Evolutionary conservation across 139 green algal genomes (phyloP).

Genomic region (Deuterostichococcus epilithicus): DNA sequence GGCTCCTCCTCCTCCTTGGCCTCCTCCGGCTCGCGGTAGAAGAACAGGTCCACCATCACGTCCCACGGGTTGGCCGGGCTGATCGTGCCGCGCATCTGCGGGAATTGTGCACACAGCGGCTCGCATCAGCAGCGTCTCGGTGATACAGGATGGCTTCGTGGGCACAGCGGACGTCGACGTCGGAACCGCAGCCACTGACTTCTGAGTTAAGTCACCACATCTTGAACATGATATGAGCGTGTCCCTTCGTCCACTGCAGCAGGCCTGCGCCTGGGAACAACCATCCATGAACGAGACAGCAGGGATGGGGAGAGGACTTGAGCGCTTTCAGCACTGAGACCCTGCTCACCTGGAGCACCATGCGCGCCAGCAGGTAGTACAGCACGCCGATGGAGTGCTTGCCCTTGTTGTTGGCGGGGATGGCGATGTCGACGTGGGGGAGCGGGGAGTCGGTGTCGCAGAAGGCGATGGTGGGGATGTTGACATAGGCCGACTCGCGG

Average conservation of each 20-base stretch:
- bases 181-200: too few relatives aligned
- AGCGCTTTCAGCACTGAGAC: too few relatives aligned
- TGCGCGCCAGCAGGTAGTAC: constrained; percentile 95
- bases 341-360: constrained; percentile 92
- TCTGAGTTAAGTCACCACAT: too few relatives aligned
- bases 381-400: constrained; percentile 95
- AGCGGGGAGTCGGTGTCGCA: constrained; percentile 97
- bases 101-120: too few relatives aligned
- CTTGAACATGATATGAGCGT: too few relatives aligned
- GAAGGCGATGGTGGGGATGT: constrained; percentile 99
- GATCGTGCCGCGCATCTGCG: constrained; percentile 92
- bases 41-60: constrained; percentile 99
- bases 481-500: constrained; percentile 95
- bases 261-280: too few relatives aligned
- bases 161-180: too few relatives aligned
- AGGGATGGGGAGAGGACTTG: too few relatives aligned
- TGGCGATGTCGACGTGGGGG: constrained; percentile 93
- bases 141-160: too few relatives aligned
- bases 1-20: constrained; percentile 53
- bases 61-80: constrained; percentile 73
- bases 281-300: too few relatives aligned
- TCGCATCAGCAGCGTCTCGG: too few relatives aligned
- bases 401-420: constrained; percentile 99
- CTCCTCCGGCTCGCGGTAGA: constrained; percentile 81
- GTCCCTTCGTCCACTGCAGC: too few relatives aligned